Evolutionary conservation across 1,284 basidiomycete genomes (phyloP).

Genomic region (Leccinum holopus): DNA sequence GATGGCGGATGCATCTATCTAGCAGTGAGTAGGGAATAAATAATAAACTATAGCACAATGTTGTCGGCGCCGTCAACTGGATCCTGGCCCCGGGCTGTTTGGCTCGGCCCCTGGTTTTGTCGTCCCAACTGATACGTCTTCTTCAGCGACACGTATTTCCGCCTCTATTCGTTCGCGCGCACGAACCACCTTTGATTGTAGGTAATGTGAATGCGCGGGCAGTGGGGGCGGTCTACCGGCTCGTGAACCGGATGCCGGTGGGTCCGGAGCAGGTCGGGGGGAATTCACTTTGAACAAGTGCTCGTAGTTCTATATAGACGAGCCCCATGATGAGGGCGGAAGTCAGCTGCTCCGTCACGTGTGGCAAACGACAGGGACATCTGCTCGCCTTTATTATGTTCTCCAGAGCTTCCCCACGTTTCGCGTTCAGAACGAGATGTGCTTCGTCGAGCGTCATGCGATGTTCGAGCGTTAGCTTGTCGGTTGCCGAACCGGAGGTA

Average conservation of each 20-base stretch:
- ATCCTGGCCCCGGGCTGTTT: slow-evolving; percentile 21
- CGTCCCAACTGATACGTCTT: slow-evolving; percentile 22
- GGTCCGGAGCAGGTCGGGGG: slow-evolving; percentile 57
- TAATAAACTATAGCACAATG: slow-evolving; percentile 10
- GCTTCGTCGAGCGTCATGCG: slow-evolving; percentile 98
- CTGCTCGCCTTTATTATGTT: slow-evolving; percentile 67
- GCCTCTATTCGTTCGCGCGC: slow-evolving; percentile 94
- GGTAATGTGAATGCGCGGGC: slow-evolving; percentile 80
- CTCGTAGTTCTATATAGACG: slow-evolving; percentile 84
- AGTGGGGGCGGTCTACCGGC: slow-evolving; percentile 40
- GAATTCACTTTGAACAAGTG: slow-evolving; percentile 89
- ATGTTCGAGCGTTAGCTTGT: slow-evolving; percentile 78
- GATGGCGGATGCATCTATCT: slow-evolving; percentile 20
- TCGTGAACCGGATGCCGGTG: slow-evolving; percentile 31
- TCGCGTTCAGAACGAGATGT: slow-evolving; percentile 89
- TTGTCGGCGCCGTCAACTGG: slow-evolving; percentile 19
- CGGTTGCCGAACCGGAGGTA: slow-evolving; percentile 64
- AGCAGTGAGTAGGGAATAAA: slow-evolving; percentile 19
- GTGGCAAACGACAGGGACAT: neutral
- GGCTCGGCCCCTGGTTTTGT: slow-evolving; percentile 25
- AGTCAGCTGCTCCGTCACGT: slow-evolving; percentile 7
- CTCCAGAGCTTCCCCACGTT: slow-evolving; percentile 72
- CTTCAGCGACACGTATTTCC: slow-evolving; percentile 54
- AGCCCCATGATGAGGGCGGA: neutral
- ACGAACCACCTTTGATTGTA: slow-evolving; percentile 95